Evolutionary conservation across 2,329 filamentous ascomycete species (phyloP).

Genomic region (Aspergillus fischeri): DNA sequence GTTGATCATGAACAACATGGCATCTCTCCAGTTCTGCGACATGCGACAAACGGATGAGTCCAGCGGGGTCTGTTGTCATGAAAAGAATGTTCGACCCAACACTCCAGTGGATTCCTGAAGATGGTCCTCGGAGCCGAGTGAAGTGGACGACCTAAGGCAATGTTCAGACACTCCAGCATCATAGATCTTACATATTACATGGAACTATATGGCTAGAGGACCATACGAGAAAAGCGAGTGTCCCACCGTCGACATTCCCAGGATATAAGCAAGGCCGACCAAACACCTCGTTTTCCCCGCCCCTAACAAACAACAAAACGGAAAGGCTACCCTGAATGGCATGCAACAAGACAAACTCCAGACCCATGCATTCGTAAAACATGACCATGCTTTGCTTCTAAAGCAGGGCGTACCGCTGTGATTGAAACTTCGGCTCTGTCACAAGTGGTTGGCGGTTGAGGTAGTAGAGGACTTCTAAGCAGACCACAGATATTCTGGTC

Average conservation of each 20-base stretch:
- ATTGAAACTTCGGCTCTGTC: background rate
- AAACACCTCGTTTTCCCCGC: conserved; percentile 19
- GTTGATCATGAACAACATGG: background rate
- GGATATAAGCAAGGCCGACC: conserved; percentile 11
- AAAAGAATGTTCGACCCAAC: background rate
- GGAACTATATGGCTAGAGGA: conserved; percentile 10
- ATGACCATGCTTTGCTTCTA: conserved; percentile 18
- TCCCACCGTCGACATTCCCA: conserved; percentile 3
- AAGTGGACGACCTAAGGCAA: background rate
- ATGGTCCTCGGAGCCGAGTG: background rate
- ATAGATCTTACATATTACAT: conserved; percentile 19
- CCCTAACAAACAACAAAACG: conserved; percentile 18
- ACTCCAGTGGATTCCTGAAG: background rate
- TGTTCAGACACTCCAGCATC: background rate
- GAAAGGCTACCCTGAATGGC: conserved; percentile 21
- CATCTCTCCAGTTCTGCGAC: background rate
- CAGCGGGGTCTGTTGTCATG: background rate
- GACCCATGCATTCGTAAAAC: conserved; percentile 35
- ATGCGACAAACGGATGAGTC: background rate
- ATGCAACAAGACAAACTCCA: conserved; percentile 33
- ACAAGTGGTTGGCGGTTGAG: background rate
- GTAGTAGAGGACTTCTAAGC: background rate
- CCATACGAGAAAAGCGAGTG: conserved; percentile 6
- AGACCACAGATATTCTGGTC: background rate
- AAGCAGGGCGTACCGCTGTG: conserved; percentile 7